Conservation (phyloP, 163 green algal genomes). For the Trebouxia gelatinosa region DNA sequence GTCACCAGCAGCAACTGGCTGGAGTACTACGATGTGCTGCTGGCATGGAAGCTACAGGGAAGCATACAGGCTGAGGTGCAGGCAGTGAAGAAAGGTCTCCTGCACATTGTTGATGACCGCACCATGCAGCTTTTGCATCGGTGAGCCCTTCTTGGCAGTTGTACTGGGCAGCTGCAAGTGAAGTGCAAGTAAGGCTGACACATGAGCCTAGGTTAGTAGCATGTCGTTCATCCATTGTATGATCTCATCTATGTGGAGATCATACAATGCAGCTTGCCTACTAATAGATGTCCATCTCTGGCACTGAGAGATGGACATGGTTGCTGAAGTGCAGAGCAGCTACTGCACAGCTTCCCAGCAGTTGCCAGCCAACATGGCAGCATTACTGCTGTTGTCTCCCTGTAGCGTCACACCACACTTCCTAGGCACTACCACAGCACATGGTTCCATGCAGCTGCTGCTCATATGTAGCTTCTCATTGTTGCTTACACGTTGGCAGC, state of each 20-base stretch:
- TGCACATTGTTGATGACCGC: constrained; percentile 29
- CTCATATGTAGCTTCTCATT: not conserved
- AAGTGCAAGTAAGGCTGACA: not conserved
- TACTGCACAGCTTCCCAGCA: not conserved
- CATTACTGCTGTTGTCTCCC: not conserved
- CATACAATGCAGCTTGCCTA: not conserved
- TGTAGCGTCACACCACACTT: no score
- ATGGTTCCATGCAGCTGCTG: not conserved
- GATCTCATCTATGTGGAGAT: not conserved
- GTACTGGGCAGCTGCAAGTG: not conserved
- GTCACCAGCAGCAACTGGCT: no score
- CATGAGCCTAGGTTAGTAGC: not conserved
- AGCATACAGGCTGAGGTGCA: constrained; percentile 21
- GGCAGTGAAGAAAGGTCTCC: constrained; percentile 34
- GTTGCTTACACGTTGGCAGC: not conserved
- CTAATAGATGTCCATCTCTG: no score
- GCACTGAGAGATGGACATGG: not conserved
- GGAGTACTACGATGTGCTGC: no score
- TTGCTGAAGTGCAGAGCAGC: not conserved
- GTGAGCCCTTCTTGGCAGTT: constrained; percentile 4
- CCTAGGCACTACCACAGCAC: no score
- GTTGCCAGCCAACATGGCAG: not conserved
- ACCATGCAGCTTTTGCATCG: constrained; percentile 32
- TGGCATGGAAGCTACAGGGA: constrained; percentile 36
- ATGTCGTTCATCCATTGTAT: not conserved